Percentiles rank a stretch among this genome's conserved stretches.
These are phyloP conservation scores for Lactarius sanguifluus DNA, from an alignment of 768 basidiomycete genomes.

Conservation along the genomic window DNA sequence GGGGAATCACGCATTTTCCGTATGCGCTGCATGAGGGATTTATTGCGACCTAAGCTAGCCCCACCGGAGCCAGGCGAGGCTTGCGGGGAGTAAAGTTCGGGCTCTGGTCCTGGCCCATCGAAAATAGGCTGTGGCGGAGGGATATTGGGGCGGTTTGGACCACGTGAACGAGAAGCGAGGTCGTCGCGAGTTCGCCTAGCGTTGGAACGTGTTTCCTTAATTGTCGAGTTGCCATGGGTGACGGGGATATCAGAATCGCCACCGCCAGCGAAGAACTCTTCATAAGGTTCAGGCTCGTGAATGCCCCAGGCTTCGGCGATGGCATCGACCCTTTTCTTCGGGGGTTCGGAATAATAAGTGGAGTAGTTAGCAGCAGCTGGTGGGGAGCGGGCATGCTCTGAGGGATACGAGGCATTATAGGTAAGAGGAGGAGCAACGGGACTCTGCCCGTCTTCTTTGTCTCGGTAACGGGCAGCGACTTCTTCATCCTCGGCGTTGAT, in stretches of 20 bases:
- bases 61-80: conserved; percentile 41
- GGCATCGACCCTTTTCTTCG: conserved; percentile 85
- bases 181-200: conserved; percentile 47
- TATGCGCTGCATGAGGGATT: conserved; percentile 85
- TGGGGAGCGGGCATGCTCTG: conserved; percentile 31
- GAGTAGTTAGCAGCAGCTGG: conserved; percentile 15
- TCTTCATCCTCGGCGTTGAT: conserved; percentile 42
- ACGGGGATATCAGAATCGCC: conserved; percentile 58
- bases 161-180: conserved; percentile 35
- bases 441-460: conserved; percentile 17
- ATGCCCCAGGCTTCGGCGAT: conserved; percentile 94
- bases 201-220: conserved; percentile 24
- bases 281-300: conserved; percentile 87
- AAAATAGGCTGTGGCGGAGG: conserved; percentile 87
- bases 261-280: conserved; percentile 85
- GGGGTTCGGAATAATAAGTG: conserved; percentile 46
- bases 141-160: conserved; percentile 50
- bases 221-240: conserved; percentile 38
- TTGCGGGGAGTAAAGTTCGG: conserved; percentile 42
- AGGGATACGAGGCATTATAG: conserved; percentile 50
- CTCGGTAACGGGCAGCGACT: conserved; percentile 38
- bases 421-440: conserved; percentile 32
- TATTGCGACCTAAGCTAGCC: conserved; percentile 64
- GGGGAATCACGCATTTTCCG: conserved; percentile 86
- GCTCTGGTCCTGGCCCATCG: conserved; percentile 28